Base-by-base conservation (phyloP, 177 flowering plant genomes). In the Vitis hybrid region DNA sequence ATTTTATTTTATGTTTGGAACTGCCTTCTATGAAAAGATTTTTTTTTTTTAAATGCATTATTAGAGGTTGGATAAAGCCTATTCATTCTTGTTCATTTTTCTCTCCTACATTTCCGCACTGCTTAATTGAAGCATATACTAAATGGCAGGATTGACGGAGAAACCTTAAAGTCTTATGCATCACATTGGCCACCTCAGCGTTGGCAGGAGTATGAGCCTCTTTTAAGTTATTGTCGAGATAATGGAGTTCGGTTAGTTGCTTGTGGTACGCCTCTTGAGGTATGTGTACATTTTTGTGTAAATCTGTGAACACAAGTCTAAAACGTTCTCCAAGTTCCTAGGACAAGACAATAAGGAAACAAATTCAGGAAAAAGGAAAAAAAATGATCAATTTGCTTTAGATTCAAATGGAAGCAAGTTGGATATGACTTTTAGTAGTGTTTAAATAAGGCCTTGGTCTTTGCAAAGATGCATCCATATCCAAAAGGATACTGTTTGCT, bases 181-280 rank as follows among this genome's bases (percentile, higher is more conserved):
- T 51, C 82, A 19, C 89, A 92, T 76, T 94, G 97, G 98, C 87
- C 97, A 70, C 86, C 95, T 60, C 77, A 90, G 39, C 85, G 89
- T 56, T 94, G 98, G 99, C 90, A 87, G 80, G 97, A 94, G 76
- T 94, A 91, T 75, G 97, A 90, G 70, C 98, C 97, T 65, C 84
- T 94, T 67, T 75, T 94, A 65, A 84, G 63, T 73, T 92, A 91
- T 63, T 92, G 98, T 62, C 90, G 90, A 55, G 95, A 91, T 64
- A 88, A 88, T 81, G 90, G 85, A 67, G 77, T 95, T 76, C 86
- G 78, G 4, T 79, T 95, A 58, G 79, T 91, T 79, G 98, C 98
- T 50, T 95, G 98, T 83, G 99, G 99, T 62, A 78, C 90, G 45
- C 98, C 99, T 33, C 91, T 90, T 61, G 85, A 89, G 98, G 99